Conservation (phyloP, 257 asterid species). For the Osmanthus fragrans region DNA sequence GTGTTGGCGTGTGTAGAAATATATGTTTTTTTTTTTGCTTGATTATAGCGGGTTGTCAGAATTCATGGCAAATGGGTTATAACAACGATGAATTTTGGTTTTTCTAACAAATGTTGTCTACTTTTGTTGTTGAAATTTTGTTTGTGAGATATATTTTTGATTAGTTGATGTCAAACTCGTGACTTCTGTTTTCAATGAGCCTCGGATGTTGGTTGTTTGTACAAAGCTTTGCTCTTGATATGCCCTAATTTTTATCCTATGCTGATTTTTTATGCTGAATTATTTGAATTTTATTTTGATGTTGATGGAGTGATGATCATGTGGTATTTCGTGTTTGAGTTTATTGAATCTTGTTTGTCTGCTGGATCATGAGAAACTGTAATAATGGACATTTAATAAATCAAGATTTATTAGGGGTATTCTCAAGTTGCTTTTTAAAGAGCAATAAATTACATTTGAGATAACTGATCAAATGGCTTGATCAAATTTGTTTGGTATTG, state of each 20-base stretch:
- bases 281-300: background rate
- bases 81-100: background rate
- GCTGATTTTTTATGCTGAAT: background rate
- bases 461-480: background rate
- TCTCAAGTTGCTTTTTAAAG: background rate
- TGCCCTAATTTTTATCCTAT: background rate
- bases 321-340: background rate
- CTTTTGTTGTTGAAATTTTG: background rate
- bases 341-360: background rate
- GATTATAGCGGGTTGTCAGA: constrained; percentile 2
- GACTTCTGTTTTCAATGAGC: no score
- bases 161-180: no score
- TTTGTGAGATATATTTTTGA: background rate
- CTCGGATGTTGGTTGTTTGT: background rate
- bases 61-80: background rate
- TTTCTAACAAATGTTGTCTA: background rate
- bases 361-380: background rate
- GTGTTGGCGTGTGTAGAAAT: background rate
- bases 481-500: background rate
- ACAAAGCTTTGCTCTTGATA: background rate
- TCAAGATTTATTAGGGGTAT: no score
- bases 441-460: background rate
- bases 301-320: background rate
- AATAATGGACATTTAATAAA: background rate
- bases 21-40: background rate